Base-by-base conservation (phyloP, 208 protist genomes). In the Strigomonas culicis region DNA sequence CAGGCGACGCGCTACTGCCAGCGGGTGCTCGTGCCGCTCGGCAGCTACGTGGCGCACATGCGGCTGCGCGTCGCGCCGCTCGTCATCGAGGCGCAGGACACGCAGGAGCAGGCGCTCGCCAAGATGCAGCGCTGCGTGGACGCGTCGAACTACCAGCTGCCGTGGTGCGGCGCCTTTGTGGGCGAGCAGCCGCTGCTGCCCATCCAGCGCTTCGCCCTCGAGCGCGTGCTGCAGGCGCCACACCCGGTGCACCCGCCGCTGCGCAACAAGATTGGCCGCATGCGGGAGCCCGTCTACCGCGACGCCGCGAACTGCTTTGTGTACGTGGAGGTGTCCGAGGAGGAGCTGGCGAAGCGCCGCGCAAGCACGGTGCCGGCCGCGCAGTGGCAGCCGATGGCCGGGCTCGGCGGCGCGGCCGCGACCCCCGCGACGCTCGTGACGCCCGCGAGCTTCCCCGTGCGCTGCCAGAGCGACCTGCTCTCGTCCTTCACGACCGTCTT, bases 401-500 rank as follows among this genome's bases (percentile, higher is more conserved):
- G 77, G 6, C 24, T 62, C 1, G n/a, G 15, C 4, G 4, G 17
- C 21, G 10, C 10, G n/a, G 30, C 34, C 10, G 10, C 34, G 7
- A 39, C 34, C 36, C 15, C 57, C 57, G 57, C 36, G 28, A 25
- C 30, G 2, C 31, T 60, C 17, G 17, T 60, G 10, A 77, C 66
- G n/a, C 49, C 76, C 3, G 46, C 55, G 24, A 82, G 59, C 46
- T 76, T 71, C 58, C 53, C 43, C 4, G 72, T 85, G 21, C 80
- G 85, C 21, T 95, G 86, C 63, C 85, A 91, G 65, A 89, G 76
- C 51, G 89, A 95, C 63, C 75, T 92, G 24, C 72, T 78, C 44
- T 50, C 66, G 36, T 71, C 86, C 22, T 66, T 92, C 24, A 31
- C 44, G n/a, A 59, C 71, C 15, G 61, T 84, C 17, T 95, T 88